phyloP scores from a whole-genome alignment of 140 eudicot genomes.

The Erigeron philadelphicus region DNA sequence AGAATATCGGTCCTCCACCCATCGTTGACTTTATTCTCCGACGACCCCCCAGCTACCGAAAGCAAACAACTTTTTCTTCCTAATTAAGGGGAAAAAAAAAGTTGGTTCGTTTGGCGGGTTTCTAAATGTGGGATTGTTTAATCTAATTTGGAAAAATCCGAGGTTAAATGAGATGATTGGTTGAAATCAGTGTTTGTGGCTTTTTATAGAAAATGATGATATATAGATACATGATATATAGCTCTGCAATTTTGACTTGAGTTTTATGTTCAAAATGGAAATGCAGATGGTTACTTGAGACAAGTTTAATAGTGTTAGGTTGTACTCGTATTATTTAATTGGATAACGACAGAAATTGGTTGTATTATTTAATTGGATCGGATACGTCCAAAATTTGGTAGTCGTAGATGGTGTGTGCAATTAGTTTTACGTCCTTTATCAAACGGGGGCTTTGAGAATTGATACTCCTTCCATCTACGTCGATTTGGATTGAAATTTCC shows the following conservation, averaged over 20 bases:
- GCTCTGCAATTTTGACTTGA: background rate
- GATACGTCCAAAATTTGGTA: background rate
- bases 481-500: no score
- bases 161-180: no score
- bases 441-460: no score
- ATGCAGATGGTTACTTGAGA: background rate
- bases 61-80: background rate
- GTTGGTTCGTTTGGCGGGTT: no score
- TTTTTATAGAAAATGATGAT: background rate
- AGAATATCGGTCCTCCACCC: background rate
- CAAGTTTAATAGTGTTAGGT: background rate
- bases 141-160: no score
- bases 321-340: background rate
- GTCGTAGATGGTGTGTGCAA: no score
- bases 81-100: background rate
- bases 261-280: background rate
- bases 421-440: no score
- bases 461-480: no score
- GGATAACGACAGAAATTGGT: no score
- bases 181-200: background rate
- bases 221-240: background rate
- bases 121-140: no score
- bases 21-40: background rate
- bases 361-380: background rate
- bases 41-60: background rate